Evolutionary conservation across 768 basidiomycete species (phyloP).

Genomic region (Suillus weaverae): DNA sequence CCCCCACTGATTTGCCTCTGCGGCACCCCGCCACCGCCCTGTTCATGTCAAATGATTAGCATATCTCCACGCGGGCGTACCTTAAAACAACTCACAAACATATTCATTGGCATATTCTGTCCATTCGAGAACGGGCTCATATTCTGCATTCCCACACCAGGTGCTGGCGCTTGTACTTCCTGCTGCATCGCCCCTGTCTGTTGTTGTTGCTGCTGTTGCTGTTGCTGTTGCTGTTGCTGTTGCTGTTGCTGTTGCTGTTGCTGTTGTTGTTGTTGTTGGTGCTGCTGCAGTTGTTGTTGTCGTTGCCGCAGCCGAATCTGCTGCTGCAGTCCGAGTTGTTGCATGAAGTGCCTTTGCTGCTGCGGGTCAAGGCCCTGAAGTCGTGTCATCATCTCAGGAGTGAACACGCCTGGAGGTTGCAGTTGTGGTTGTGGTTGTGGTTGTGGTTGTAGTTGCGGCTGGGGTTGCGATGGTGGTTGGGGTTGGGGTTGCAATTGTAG

Average conservation of each 20-base stretch:
- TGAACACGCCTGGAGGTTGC: neutral
- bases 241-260: slow-evolving; percentile 25
- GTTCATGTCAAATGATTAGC: neutral
- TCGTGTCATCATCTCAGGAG: slow-evolving; percentile 17
- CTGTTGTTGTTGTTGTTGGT: slow-evolving; percentile 19
- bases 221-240: slow-evolving; percentile 18
- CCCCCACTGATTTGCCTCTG: slow-evolving; percentile 17
- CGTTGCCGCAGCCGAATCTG: slow-evolving; percentile 15
- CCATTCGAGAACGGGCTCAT: slow-evolving; percentile 3
- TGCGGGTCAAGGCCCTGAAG: slow-evolving; percentile 26
- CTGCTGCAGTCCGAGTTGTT: slow-evolving; percentile 15
- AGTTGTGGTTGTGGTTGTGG: slow-evolving; percentile 1
- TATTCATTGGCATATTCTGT: slow-evolving; percentile 17
- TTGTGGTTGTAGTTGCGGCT: neutral
- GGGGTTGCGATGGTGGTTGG: neutral
- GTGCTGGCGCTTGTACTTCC: slow-evolving; percentile 3
- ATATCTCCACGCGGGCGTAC: slow-evolving; percentile 3
- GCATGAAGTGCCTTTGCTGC: slow-evolving; percentile 22
- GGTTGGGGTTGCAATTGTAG: neutral
- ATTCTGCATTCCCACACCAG: slow-evolving; percentile 12
- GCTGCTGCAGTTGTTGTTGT: slow-evolving; percentile 28
- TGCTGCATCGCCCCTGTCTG: neutral
- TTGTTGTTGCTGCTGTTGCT: slow-evolving; percentile 25
- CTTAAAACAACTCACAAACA: slow-evolving; percentile 17
- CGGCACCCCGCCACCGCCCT: slow-evolving; percentile 16